Conservation (phyloP, 2,329 filamentous ascomycete species). For the Atkinsonella texensis region DNA sequence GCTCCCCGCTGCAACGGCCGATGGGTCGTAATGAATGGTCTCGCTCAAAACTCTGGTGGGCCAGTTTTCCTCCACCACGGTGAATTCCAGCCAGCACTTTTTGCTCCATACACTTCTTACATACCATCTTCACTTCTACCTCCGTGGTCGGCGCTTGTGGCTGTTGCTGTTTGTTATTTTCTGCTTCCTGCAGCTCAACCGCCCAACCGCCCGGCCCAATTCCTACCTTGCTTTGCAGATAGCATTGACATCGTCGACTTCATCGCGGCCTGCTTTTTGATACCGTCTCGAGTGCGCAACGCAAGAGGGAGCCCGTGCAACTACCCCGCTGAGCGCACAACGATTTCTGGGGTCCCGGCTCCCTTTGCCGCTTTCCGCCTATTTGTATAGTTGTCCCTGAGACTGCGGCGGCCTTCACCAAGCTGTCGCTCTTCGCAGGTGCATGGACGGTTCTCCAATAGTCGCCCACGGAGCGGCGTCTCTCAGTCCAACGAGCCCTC, state of each 20-base stretch:
- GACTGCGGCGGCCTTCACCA: slow-evolving; percentile 7
- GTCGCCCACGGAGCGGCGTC: slow-evolving; percentile 34
- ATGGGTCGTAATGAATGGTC: neutral
- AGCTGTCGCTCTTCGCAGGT: slow-evolving; percentile 12
- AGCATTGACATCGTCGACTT: neutral
- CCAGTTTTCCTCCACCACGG: slow-evolving; percentile 4
- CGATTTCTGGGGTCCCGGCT: slow-evolving; percentile 1
- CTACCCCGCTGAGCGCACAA: slow-evolving; percentile 3
- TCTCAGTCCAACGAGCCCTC: slow-evolving; percentile 43
- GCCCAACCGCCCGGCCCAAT: neutral
- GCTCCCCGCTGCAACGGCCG: slow-evolving; percentile 3
- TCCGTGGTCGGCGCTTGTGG: slow-evolving; percentile 6
- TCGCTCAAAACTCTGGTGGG: neutral
- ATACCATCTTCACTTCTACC: slow-evolving; percentile 1
- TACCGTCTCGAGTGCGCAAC: slow-evolving; percentile 1
- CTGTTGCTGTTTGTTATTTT: neutral
- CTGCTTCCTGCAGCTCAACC: neutral
- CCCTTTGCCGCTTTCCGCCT: slow-evolving; percentile 7
- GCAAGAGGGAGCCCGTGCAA: neutral
- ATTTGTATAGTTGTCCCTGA: slow-evolving; percentile 6
- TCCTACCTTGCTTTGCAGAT: neutral
- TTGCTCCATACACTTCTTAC: slow-evolving; percentile 1
- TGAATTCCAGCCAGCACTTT: slow-evolving; percentile 2
- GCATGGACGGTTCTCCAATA: slow-evolving; percentile 38
- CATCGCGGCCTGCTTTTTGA: neutral